Base-by-base conservation (phyloP, 2,329 filamentous ascomycete genomes). In the Alternaria rosae region DNA sequence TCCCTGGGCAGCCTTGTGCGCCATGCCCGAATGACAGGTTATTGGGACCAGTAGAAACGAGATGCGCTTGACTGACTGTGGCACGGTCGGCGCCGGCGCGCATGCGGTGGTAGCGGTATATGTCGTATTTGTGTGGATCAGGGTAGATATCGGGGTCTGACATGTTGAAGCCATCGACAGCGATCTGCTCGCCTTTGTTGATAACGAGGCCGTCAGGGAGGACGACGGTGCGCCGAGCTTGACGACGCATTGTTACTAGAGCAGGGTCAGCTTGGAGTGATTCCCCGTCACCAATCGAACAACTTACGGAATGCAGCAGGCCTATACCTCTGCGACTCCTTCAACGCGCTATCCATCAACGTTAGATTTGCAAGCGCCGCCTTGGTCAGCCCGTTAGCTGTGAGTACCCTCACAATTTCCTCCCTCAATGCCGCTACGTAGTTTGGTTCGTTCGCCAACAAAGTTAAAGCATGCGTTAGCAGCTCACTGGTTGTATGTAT, bases 11-110 rank as follows among this genome's bases (percentile, higher is more conserved):
- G 5, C 38, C 20, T 0, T 60, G 28, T 3, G 13, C 32, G 20
- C 68, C 68, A 42, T 67, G 59, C 3, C 70, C 67, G 47, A 72
- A 71, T 4, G 17, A 48, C 1, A 71, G 25, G 11, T 69, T 61
- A 1, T 70, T 57, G 0, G 58, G 26, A 10, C 44, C 6, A 1
- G 44, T 56, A 7, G 35, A 35, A 9, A 60, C 38, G 15, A 56
- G 28, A 13, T 51, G 28, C 9, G 47, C 9, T 5, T 52, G 32
- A 5, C 13, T 41, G 9, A 21, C 32, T 6, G 13, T 44, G 8
- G 44, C 45, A 10, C 6, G 12, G 10, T 51, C 6, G 35, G 45
- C 17, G n/a, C 20, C 12, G 15, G 23, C n/a, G 8, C 47, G 32
- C 38, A 60, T 45, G 43, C 26, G 44, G n/a, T 35, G 6, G 32